A percentile compares a stretch with the other conserved stretches of the same genome.
These are phyloP conservation scores for Thymus mandschuricus DNA, from an alignment of 257 asterid genomes.

Conservation along the genomic window DNA sequence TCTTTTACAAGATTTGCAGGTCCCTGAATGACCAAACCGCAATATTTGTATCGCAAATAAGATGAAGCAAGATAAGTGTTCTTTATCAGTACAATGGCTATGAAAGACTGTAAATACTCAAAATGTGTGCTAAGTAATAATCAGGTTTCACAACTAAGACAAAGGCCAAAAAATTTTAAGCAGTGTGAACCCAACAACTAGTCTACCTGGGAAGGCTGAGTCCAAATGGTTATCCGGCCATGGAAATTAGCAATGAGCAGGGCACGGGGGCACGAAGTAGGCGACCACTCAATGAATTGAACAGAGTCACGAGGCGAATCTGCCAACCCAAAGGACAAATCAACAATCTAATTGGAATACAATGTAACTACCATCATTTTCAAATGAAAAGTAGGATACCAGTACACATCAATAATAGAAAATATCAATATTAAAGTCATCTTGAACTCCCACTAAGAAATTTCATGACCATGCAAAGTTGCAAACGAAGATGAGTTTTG, in stretches of 20 bases:
- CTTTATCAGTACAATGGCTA: neutral
- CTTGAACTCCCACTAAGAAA: slow-evolving; percentile 6
- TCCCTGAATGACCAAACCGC: slow-evolving; percentile 54
- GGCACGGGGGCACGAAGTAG: slow-evolving; percentile 90
- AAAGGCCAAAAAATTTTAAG: slow-evolving; percentile 7
- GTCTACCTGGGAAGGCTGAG: slow-evolving; percentile 92
- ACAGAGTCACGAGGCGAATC: slow-evolving; percentile 98
- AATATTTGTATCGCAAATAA: slow-evolving; percentile 20
- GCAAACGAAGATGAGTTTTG: slow-evolving; percentile 13
- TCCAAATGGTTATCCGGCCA: slow-evolving; percentile 96
- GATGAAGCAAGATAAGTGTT: neutral
- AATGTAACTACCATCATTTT: slow-evolving; percentile 8
- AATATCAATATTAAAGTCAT: slow-evolving; percentile 12
- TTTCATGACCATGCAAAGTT: neutral
- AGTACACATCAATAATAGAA: slow-evolving; percentile 15
- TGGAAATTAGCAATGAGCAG: slow-evolving; percentile 92
- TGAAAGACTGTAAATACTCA: slow-evolving; percentile 13
- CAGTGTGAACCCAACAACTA: slow-evolving; percentile 1
- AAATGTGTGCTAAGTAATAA: neutral
- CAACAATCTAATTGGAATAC: slow-evolving; percentile 18
- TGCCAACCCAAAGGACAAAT: slow-evolving; percentile 35
- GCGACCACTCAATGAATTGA: slow-evolving; percentile 99
- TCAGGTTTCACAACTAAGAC: slow-evolving; percentile 21
- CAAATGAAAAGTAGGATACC: slow-evolving; percentile 18
- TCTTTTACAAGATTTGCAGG: slow-evolving; percentile 87